Evolutionary conservation across 2,329 filamentous ascomycete species (phyloP).

Genomic region (Fusarium pseudograminearum): DNA sequence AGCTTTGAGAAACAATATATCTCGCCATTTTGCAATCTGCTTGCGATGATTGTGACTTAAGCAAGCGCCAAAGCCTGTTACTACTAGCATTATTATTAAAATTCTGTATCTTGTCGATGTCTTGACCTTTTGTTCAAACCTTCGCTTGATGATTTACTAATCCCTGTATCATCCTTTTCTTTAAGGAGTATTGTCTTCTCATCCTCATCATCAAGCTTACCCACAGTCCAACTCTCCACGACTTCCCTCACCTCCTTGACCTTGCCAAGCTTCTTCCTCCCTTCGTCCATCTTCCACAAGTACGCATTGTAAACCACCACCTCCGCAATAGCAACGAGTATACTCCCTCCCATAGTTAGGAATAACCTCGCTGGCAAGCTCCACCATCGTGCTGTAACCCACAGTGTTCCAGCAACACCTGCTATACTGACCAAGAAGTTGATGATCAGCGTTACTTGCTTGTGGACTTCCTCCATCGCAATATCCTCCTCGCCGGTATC

Average conservation of each 20-base stretch:
- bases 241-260: slow-evolving; percentile 76
- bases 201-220: slow-evolving; percentile 51
- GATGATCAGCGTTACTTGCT: slow-evolving; percentile 85
- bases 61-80: background rate
- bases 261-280: slow-evolving; percentile 71
- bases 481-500: slow-evolving; percentile 72
- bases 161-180: slow-evolving; percentile 37
- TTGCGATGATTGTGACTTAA: background rate
- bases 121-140: slow-evolving; percentile 20
- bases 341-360: slow-evolving; percentile 76
- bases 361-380: slow-evolving; percentile 76
- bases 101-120: slow-evolving; percentile 6
- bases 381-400: slow-evolving; percentile 84
- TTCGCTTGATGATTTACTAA: slow-evolving; percentile 47
- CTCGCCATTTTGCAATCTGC: background rate
- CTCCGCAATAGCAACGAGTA: slow-evolving; percentile 79
- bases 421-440: slow-evolving; percentile 91
- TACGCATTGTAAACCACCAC: slow-evolving; percentile 83
- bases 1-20: background rate
- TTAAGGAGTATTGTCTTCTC: slow-evolving; percentile 45
- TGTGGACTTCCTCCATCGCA: slow-evolving; percentile 78
- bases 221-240: slow-evolving; percentile 77
- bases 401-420: slow-evolving; percentile 80
- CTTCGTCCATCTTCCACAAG: slow-evolving; percentile 76
- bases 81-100: background rate